Conservation (phyloP, 2,329 filamentous ascomycete species). For the Peltaster fructicola region DNA sequence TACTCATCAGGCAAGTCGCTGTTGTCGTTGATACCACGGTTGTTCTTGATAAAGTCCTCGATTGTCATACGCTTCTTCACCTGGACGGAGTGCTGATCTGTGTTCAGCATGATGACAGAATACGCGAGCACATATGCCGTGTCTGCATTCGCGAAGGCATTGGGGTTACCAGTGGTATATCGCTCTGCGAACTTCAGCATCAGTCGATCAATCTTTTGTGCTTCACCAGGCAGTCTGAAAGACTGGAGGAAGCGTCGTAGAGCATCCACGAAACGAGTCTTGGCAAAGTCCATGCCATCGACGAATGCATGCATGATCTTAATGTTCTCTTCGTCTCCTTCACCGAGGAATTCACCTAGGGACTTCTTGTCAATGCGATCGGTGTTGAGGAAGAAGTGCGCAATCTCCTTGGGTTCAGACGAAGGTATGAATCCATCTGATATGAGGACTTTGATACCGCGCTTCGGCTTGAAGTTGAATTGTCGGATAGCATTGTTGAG, state of each 20-base stretch:
- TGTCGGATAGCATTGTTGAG: conserved; percentile 72
- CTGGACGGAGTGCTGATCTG: conserved; percentile 82
- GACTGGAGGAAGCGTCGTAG: conserved; percentile 82
- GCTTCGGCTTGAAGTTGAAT: conserved; percentile 97
- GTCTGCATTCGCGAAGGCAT: conserved; percentile 94
- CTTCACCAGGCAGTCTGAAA: conserved; percentile 87
- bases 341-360: conserved; percentile 85
- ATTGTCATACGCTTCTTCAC: conserved; percentile 80
- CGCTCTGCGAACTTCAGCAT: conserved; percentile 98
- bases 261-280: conserved; percentile 82
- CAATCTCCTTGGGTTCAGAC: conserved; percentile 64
- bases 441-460: conserved; percentile 69
- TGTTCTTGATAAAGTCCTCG: conserved; percentile 98
- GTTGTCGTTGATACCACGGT: conserved; percentile 93
- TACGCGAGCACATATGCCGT: conserved; percentile 93
- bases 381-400: conserved; percentile 61
- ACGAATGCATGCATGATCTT: conserved; percentile 98
- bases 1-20: conserved; percentile 89
- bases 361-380: conserved; percentile 79
- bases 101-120: conserved; percentile 92
- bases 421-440: conserved; percentile 76
- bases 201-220: conserved; percentile 97
- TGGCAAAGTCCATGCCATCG: conserved; percentile 82
- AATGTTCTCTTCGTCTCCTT: conserved; percentile 83
- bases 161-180: conserved; percentile 87